Evolutionary conservation across 2,329 filamentous ascomycete species (phyloP).

Genomic region (Dothistroma pini): DNA sequence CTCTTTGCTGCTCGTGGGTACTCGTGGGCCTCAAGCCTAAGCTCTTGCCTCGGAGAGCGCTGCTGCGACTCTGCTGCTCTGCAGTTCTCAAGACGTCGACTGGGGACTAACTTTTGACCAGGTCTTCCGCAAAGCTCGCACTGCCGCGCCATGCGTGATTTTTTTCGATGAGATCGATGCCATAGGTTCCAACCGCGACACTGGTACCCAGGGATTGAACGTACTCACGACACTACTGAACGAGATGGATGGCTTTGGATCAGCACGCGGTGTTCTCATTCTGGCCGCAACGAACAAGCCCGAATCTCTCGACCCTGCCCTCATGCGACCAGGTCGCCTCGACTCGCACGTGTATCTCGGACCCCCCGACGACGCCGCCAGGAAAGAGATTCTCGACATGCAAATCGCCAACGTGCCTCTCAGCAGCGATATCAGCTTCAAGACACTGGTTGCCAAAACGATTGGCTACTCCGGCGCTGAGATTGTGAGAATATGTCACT

Average conservation of each 20-base stretch:
- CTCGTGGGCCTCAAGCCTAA: too few species aligned
- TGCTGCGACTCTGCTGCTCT: too few species aligned
- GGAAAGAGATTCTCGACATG: conserved; percentile 71
- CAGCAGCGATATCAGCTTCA: conserved; percentile 61
- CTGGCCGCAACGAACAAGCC: conserved; percentile 91
- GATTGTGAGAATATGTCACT: conserved; percentile 57
- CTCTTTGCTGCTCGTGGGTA: too few species aligned
- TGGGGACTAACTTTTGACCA: not conserved
- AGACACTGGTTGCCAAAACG: conserved; percentile 58
- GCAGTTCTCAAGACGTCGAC: too few species aligned
- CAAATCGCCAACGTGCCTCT: conserved; percentile 61
- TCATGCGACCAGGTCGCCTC: conserved; percentile 81
- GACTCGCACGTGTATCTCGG: conserved; percentile 83
- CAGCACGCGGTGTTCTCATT: conserved; percentile 76
- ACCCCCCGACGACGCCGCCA: conserved; percentile 68
- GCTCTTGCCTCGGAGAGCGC: too few species aligned
- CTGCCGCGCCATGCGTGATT: conserved; percentile 86
- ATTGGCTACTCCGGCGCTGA: conserved; percentile 86
- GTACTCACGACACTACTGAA: conserved; percentile 86
- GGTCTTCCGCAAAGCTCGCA: conserved; percentile 78
- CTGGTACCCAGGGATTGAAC: conserved; percentile 60
- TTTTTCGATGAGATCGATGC: conserved; percentile 98
- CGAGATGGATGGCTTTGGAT: conserved; percentile 93
- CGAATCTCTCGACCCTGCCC: conserved; percentile 76
- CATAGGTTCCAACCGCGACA: conserved; percentile 59